These are phyloP conservation scores for Lycium ferocissimum DNA, from an alignment of 257 asterid genomes.

Conservation along the genomic window DNA sequence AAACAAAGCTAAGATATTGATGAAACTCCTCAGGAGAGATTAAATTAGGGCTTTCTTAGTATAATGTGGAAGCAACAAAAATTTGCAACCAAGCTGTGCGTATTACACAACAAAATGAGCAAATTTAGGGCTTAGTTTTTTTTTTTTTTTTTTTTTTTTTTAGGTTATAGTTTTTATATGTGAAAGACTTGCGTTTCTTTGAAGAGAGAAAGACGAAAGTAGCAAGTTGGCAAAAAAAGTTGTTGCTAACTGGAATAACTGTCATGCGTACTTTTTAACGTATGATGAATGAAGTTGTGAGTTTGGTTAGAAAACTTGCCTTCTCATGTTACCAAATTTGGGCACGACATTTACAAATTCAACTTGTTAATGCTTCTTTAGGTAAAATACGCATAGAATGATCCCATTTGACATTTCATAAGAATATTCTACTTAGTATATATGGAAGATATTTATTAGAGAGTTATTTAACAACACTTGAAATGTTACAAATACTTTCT, in stretches of 20 bases:
- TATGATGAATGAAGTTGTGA: not conserved
- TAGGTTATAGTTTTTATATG: not conserved
- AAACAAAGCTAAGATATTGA: not conserved
- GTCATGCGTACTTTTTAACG: not conserved
- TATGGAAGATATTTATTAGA: not conserved
- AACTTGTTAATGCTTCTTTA: not conserved
- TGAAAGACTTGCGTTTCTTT: no score
- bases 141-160: not conserved
- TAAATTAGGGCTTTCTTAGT: conserved; percentile 4
- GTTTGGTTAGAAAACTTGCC: not conserved
- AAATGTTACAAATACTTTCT: not conserved
- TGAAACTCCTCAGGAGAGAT: not conserved
- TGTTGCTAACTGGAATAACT: no score
- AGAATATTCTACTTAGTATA: not conserved
- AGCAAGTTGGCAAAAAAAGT: no score
- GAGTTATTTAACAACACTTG: not conserved
- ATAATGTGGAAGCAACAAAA: not conserved
- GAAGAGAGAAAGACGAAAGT: no score
- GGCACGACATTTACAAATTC: not conserved
- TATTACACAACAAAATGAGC: not conserved
- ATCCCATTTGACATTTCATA: not conserved
- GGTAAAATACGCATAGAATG: not conserved
- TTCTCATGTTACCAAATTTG: not conserved
- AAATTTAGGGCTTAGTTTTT: not conserved
- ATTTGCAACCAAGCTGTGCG: not conserved